Conservation (phyloP, 352 stramenopile species). For the Thalassiosira exigua region DNA sequence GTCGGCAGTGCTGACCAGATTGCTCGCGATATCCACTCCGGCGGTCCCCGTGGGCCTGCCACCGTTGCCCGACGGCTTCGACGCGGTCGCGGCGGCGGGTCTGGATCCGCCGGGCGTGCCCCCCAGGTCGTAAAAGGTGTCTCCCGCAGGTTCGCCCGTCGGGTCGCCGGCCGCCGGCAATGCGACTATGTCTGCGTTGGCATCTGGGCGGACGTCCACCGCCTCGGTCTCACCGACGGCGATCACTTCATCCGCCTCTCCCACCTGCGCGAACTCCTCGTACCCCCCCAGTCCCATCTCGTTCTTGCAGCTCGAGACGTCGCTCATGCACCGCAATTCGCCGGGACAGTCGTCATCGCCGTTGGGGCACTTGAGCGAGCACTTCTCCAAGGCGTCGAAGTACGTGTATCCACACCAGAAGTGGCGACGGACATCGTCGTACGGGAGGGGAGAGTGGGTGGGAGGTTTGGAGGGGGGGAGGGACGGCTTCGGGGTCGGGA, state of each 20-base stretch:
- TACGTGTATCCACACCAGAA: constrained; percentile 60
- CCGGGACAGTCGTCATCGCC: constrained; percentile 48
- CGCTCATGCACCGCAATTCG: constrained; percentile 51
- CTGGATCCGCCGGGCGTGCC: background rate
- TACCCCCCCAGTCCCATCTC: constrained; percentile 54
- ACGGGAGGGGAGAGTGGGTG: constrained; percentile 43
- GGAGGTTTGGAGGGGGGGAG: constrained; percentile 43
- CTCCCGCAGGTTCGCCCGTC: background rate
- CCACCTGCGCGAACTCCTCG: constrained; percentile 1
- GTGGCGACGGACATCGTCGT: constrained; percentile 32
- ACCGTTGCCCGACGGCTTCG: constrained; percentile 1
- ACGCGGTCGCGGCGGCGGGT: background rate
- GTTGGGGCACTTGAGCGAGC: constrained; percentile 42
- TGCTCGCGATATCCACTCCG: background rate
- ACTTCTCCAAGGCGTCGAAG: constrained; percentile 55
- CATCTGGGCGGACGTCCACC: background rate
- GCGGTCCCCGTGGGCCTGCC: background rate
- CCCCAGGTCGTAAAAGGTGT: constrained; percentile 1
- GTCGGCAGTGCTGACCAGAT: background rate
- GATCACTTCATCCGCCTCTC: constrained; percentile 1
- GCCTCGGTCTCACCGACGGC: background rate
- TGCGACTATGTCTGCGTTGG: background rate
- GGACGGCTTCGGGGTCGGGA: constrained; percentile 43
- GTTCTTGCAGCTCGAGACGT: constrained; percentile 52
- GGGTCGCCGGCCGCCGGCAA: background rate